These are phyloP conservation scores for Lagerstroemia speciosa DNA, from an alignment of 345 rosid species.

Conservation along the genomic window DNA sequence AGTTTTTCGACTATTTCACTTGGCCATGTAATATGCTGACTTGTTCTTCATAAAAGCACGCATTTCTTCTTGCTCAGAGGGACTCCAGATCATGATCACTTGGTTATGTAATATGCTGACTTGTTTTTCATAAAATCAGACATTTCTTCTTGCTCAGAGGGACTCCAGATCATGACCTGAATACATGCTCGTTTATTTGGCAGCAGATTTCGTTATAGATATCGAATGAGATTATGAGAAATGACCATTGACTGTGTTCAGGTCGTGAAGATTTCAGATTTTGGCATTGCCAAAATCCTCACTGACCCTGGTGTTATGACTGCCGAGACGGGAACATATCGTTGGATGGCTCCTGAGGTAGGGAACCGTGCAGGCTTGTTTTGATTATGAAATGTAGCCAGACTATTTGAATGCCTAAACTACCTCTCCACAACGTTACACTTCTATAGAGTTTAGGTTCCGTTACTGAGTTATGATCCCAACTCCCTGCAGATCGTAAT, in stretches of 20 bases:
- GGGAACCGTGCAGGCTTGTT: slow-evolving; percentile 9
- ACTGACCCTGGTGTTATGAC: slow-evolving; percentile 59
- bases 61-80: background rate
- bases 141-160: background rate
- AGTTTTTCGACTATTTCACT: background rate
- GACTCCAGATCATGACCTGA: background rate
- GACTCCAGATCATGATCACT: background rate
- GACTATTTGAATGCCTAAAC: background rate
- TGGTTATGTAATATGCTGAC: background rate
- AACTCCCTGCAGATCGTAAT: background rate
- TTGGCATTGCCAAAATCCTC: slow-evolving; percentile 67
- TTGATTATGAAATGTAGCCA: background rate
- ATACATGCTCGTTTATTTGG: background rate
- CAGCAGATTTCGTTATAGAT: too few species aligned
- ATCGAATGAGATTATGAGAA: background rate
- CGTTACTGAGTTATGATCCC: background rate
- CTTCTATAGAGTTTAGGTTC: background rate
- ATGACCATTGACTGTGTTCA: slow-evolving; percentile 7
- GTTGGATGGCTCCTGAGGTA: slow-evolving; percentile 89
- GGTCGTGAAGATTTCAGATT: slow-evolving; percentile 68
- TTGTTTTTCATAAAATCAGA: background rate
- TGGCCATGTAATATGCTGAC: too few species aligned
- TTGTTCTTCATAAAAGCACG: background rate
- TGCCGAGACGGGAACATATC: slow-evolving; percentile 70
- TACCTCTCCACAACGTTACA: background rate